Conservation (phyloP, 257 asterid genomes). For the Ilex asprella region DNA sequence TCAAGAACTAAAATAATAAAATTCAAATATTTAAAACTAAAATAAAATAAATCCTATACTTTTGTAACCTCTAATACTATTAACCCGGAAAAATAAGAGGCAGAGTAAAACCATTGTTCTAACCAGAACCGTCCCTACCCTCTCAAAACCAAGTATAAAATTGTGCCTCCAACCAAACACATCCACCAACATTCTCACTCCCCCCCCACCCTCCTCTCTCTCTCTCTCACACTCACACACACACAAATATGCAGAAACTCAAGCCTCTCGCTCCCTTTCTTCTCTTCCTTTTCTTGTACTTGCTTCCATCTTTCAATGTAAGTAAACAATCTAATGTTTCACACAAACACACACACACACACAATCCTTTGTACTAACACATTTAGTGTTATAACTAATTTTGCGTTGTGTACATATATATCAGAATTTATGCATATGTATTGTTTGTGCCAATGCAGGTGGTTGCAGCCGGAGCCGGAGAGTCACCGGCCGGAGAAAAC, state of each 20-base stretch:
- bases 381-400: background rate
- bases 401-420: background rate
- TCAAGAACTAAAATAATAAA: no score
- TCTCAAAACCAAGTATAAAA: slow-evolving; percentile 27
- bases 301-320: slow-evolving; percentile 20
- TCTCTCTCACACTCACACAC: no score
- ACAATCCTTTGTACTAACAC: background rate
- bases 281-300: slow-evolving; percentile 7
- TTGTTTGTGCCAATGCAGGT: slow-evolving; percentile 15
- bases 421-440: background rate
- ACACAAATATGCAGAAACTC: slow-evolving; percentile 2
- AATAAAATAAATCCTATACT: no score
- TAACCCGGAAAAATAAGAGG: no score
- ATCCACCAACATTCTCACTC: slow-evolving; percentile 18
- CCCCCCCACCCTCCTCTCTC: slow-evolving; percentile 2
- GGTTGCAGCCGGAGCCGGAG: slow-evolving; percentile 8
- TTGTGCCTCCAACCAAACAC: slow-evolving; percentile 28
- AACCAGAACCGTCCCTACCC: slow-evolving; percentile 11
- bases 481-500: background rate
- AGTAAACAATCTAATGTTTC: background rate
- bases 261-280: slow-evolving; percentile 4
- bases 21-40: no score
- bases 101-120: no score
- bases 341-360: no score
- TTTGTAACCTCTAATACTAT: no score